Percentiles rank a stretch among this genome's conserved stretches.
Conservation (phyloP, 2,329 filamentous ascomycete genomes). For the Alternaria gansuensis region DNA sequence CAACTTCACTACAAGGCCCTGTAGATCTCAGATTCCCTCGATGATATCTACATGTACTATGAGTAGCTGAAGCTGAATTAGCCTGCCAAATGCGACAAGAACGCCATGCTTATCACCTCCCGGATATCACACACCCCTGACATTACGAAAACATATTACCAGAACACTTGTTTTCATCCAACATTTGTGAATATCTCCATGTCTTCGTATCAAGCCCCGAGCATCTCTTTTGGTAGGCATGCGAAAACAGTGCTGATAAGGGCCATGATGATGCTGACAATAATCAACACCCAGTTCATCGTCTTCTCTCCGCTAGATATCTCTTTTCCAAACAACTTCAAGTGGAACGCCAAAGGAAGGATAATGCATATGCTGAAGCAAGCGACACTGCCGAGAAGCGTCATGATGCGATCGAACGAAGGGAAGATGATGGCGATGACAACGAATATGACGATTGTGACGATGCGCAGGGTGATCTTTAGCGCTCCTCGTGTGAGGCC, state of each 20-base stretch:
- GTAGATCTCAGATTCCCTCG: not conserved
- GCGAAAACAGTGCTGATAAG: constrained; percentile 84
- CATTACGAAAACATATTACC: constrained; percentile 3
- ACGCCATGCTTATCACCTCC: constrained; percentile 11
- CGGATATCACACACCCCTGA: constrained; percentile 13
- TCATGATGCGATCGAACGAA: constrained; percentile 88
- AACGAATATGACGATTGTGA: constrained; percentile 76
- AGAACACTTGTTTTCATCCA: constrained; percentile 4
- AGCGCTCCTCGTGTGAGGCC: constrained; percentile 66
- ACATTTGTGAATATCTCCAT: not conserved
- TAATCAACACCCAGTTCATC: constrained; percentile 73
- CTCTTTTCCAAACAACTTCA: constrained; percentile 85
- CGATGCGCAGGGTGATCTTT: constrained; percentile 70
- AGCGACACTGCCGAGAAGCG: constrained; percentile 85
- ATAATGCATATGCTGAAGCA: constrained; percentile 96
- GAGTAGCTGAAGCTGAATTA: constrained; percentile 3
- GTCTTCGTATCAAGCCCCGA: constrained; percentile 14
- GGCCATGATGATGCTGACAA: constrained; percentile 74
- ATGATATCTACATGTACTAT: not conserved
- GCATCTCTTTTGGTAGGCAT: constrained; percentile 76
- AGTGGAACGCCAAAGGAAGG: constrained; percentile 85
- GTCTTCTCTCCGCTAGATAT: constrained; percentile 70
- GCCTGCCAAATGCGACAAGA: constrained; percentile 18
- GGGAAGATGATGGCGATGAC: constrained; percentile 77
- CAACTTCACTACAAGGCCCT: not conserved